Conservation (phyloP, 371 early-diverging fungal genomes). For the Lichtheimia ornata region DNA sequence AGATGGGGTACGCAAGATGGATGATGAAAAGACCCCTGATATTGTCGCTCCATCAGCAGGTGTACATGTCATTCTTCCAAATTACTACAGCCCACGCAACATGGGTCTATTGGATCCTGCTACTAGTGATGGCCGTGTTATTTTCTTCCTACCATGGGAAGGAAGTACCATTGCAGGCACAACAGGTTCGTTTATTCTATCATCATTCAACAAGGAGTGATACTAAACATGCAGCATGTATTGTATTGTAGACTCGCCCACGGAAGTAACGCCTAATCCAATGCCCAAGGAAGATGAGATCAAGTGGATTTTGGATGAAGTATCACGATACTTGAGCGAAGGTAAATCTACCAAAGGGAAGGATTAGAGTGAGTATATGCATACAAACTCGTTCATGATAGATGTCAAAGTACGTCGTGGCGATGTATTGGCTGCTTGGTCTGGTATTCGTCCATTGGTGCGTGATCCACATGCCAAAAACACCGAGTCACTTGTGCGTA, state of each 20-base stretch:
- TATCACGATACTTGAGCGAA: constrained; percentile 84
- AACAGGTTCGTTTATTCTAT: constrained; percentile 55
- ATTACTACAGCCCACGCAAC: constrained; percentile 90
- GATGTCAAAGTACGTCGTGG: constrained; percentile 92
- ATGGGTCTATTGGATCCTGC: constrained; percentile 98
- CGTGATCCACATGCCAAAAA: constrained; percentile 91
- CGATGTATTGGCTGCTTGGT: constrained; percentile 98
- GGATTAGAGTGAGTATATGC: neutral
- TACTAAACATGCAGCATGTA: too few species aligned
- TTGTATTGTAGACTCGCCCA: constrained; percentile 73
- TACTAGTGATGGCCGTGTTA: constrained; percentile 97
- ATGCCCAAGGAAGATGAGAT: constrained; percentile 94
- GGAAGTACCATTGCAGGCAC: constrained; percentile 98
- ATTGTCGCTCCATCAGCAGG: constrained; percentile 98
- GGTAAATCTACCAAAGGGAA: constrained; percentile 30
- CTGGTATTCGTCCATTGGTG: constrained; percentile 98
- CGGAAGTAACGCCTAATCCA: constrained; percentile 79
- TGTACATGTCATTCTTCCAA: constrained; percentile 95
- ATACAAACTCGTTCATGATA: neutral
- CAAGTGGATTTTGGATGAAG: constrained; percentile 94
- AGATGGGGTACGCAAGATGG: constrained; percentile 89
- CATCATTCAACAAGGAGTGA: neutral
- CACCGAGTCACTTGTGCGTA: constrained; percentile 94
- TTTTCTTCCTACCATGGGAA: constrained; percentile 99
- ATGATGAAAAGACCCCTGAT: constrained; percentile 69